Percentiles rank a stretch among this genome's conserved stretches.
Evolutionary conservation across 805 yeast genomes (phyloP).

Genomic region (Huiozyma sinensis): DNA sequence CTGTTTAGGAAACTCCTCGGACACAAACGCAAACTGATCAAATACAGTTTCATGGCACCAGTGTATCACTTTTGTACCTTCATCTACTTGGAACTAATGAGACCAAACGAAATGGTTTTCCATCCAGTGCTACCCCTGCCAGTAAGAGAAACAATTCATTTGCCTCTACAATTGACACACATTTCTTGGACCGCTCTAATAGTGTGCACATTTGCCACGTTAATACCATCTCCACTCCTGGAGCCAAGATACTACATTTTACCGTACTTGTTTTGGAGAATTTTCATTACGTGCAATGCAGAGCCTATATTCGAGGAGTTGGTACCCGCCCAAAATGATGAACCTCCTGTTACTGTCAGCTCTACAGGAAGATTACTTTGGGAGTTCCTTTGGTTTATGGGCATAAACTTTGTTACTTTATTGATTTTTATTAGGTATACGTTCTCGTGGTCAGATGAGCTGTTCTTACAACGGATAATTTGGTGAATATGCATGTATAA

Average conservation of each 20-base stretch:
- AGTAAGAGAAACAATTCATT: slow-evolving; percentile 25
- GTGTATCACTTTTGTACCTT: slow-evolving; percentile 53
- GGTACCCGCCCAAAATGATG: slow-evolving; percentile 10
- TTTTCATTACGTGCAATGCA: slow-evolving; percentile 33
- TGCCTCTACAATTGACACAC: slow-evolving; percentile 34
- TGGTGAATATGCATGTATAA: slow-evolving; percentile 37
- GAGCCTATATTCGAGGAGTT: slow-evolving; percentile 29
- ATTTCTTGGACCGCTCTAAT: slow-evolving; percentile 42
- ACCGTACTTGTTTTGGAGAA: slow-evolving; percentile 69
- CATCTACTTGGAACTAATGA: slow-evolving; percentile 28
- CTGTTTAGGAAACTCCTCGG: slow-evolving; percentile 57
- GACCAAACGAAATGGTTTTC: slow-evolving; percentile 29
- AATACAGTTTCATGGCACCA: slow-evolving; percentile 46
- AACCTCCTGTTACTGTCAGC: slow-evolving; percentile 12
- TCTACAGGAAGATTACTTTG: slow-evolving; percentile 30
- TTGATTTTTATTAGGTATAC: slow-evolving; percentile 48
- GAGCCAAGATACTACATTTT: slow-evolving; percentile 89
- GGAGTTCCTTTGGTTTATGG: slow-evolving; percentile 56
- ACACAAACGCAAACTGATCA: slow-evolving; percentile 32
- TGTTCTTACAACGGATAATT: slow-evolving; percentile 63
- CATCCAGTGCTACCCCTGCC: slow-evolving; percentile 29
- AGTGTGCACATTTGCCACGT: slow-evolving; percentile 43
- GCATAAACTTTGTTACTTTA: slow-evolving; percentile 44
- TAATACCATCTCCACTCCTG: slow-evolving; percentile 83
- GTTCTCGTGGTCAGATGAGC: slow-evolving; percentile 59